Percentiles rank a stretch among this genome's conserved stretches.
phyloP scores from a whole-genome alignment of 345 rosid genomes.

The Erucastrum elatum region DNA sequence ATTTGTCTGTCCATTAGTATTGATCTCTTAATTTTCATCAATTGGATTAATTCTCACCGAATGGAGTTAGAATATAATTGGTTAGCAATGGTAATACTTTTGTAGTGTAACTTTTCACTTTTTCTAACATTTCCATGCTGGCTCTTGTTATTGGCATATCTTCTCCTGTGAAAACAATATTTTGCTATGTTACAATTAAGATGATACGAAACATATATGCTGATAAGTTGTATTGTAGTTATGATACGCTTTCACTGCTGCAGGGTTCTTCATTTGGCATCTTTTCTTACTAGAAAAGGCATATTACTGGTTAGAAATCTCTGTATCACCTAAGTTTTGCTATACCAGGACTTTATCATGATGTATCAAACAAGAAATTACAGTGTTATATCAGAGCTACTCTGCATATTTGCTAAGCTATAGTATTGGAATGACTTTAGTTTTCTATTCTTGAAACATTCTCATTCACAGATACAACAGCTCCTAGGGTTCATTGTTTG shows the following conservation, averaged over 20 bases:
- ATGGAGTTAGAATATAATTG: background rate
- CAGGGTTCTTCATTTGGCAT: slow-evolving; percentile 33
- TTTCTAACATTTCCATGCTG: background rate
- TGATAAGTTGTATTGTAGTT: background rate
- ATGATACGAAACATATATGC: background rate
- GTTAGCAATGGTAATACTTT: background rate
- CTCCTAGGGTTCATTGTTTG: slow-evolving; percentile 21
- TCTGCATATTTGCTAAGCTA: slow-evolving; percentile 12
- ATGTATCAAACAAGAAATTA: slow-evolving; percentile 30
- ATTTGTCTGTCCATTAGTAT: slow-evolving; percentile 23
- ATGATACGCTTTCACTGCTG: slow-evolving; percentile 9
- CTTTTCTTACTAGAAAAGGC: slow-evolving; percentile 25
- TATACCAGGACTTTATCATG: slow-evolving; percentile 1
- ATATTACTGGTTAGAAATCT: slow-evolving; percentile 10
- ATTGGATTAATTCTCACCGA: background rate
- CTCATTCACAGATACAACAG: slow-evolving; percentile 2
- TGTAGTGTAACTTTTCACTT: background rate
- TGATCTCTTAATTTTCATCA: slow-evolving; percentile 12
- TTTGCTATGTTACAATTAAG: background rate
- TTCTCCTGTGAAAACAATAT: background rate
- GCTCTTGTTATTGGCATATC: background rate
- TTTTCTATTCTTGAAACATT: background rate
- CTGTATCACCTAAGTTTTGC: slow-evolving; percentile 25
- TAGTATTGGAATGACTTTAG: background rate
- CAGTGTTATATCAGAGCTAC: slow-evolving; percentile 20